A percentile compares a stretch with the other conserved stretches of the same genome.
Evolutionary conservation across 805 yeast genomes (phyloP).

Genomic region (Barnettozyma sucrosica): DNA sequence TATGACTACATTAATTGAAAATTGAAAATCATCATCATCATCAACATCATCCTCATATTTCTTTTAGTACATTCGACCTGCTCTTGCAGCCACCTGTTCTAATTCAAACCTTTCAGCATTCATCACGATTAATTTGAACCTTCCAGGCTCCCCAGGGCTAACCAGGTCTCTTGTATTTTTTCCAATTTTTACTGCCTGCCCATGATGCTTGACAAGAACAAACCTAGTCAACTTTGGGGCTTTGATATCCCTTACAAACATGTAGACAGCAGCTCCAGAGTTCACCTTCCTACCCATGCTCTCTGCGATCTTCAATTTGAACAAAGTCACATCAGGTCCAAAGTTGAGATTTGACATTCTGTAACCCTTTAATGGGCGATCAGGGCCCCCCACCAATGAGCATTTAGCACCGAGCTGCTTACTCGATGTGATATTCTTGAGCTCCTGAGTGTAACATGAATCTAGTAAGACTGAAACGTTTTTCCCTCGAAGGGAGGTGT

Average conservation of each 20-base stretch:
- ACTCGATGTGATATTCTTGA: slow-evolving; percentile 47
- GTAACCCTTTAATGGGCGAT: not conserved
- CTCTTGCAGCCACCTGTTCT: not conserved
- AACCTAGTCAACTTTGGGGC: not conserved
- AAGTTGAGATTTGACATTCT: not conserved
- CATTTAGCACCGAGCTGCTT: slow-evolving; percentile 36
- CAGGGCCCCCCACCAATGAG: not conserved
- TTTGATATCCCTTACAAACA: not conserved
- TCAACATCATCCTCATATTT: not conserved
- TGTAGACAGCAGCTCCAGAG: not conserved
- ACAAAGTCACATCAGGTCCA: not conserved
- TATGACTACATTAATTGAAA: slow-evolving; percentile 42
- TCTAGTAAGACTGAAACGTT: not conserved
- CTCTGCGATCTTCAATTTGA: not conserved
- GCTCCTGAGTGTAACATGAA: not conserved
- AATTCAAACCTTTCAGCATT: slow-evolving; percentile 45
- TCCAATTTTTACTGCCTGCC: not conserved
- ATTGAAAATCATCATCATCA: too few relatives aligned
- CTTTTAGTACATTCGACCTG: not conserved
- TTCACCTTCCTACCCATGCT: not conserved
- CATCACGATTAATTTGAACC: slow-evolving; percentile 58
- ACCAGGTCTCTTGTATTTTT: slow-evolving; percentile 33
- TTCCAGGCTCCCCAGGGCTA: slow-evolving; percentile 58
- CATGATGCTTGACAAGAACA: not conserved
- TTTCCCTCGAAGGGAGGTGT: not conserved